Percentiles rank a stretch among this genome's conserved stretches.
phyloP scores from a whole-genome alignment of 2,329 filamentous ascomycete genomes.

The Diaporthe helianthi region DNA sequence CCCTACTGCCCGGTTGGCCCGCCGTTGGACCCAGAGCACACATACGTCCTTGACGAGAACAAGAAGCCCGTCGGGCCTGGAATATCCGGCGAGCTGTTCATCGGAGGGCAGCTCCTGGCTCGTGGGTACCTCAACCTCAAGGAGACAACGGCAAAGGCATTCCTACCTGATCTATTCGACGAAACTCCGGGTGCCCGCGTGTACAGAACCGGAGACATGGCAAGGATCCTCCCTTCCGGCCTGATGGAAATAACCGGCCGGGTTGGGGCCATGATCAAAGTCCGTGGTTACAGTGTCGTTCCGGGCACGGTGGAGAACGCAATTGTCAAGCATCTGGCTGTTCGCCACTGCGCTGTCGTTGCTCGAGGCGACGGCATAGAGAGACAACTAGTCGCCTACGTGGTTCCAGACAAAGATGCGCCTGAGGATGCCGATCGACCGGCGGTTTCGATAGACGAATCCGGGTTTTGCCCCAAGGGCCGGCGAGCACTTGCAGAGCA shows the following conservation, averaged over 20 bases:
- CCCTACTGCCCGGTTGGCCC: slow-evolving; percentile 77
- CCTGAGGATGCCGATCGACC: slow-evolving; percentile 39
- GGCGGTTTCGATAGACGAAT: slow-evolving; percentile 70
- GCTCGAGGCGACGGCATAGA: slow-evolving; percentile 80
- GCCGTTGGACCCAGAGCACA: slow-evolving; percentile 70
- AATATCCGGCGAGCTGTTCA: slow-evolving; percentile 73
- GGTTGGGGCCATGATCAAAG: slow-evolving; percentile 81
- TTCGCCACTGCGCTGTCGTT: slow-evolving; percentile 74
- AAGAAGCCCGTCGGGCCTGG: slow-evolving; percentile 69
- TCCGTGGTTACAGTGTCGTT: slow-evolving; percentile 79
- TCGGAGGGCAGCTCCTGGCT: slow-evolving; percentile 77
- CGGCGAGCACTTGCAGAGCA: slow-evolving; percentile 69
- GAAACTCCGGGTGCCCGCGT: slow-evolving; percentile 67
- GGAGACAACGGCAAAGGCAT: slow-evolving; percentile 77
- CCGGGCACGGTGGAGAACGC: slow-evolving; percentile 78
- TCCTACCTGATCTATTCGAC: slow-evolving; percentile 71
- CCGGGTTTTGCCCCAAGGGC: slow-evolving; percentile 74
- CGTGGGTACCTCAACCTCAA: slow-evolving; percentile 82
- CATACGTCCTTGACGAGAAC: slow-evolving; percentile 75
- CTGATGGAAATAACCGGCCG: slow-evolving; percentile 78
- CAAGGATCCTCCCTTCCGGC: slow-evolving; percentile 70
- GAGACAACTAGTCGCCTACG: slow-evolving; percentile 77
- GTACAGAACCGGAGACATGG: slow-evolving; percentile 78
- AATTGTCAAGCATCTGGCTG: slow-evolving; percentile 73
- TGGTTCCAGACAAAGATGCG: slow-evolving; percentile 70